These are phyloP conservation scores for Melanomma pulvis-pyrius DNA, from an alignment of 495 filamentous ascomycete species.

Conservation along the genomic window DNA sequence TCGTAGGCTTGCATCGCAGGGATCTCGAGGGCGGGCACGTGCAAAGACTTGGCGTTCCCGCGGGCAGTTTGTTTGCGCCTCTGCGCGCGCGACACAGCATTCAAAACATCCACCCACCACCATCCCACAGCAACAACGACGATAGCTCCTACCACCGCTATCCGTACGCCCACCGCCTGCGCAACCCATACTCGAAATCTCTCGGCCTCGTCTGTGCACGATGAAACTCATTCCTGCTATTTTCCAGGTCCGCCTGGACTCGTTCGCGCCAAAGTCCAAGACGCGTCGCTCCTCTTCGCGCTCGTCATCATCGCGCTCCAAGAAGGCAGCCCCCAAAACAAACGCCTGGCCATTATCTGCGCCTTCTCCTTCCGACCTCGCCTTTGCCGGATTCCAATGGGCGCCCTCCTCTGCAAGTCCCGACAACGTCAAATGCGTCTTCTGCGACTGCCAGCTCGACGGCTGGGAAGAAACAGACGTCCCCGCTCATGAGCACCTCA, in stretches of 20 bases:
- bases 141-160: neutral
- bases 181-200: slow-evolving; percentile 1
- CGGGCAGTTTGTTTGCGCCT: neutral
- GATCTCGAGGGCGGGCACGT: neutral
- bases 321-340: slow-evolving; percentile 62
- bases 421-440: slow-evolving; percentile 89
- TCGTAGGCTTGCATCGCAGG: neutral
- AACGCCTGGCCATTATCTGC: slow-evolving; percentile 74
- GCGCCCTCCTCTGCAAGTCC: slow-evolving; percentile 69
- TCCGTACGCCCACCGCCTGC: slow-evolving; percentile 17
- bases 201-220: slow-evolving; percentile 28
- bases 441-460: slow-evolving; percentile 76
- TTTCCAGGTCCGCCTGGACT: slow-evolving; percentile 64
- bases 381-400: slow-evolving; percentile 88
- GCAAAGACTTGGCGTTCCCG: neutral
- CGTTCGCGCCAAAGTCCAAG: slow-evolving; percentile 64
- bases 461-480: slow-evolving; percentile 88
- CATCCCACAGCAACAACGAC: neutral
- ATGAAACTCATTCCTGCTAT: slow-evolving; percentile 57
- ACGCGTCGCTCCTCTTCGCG: slow-evolving; percentile 61
- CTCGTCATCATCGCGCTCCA: slow-evolving; percentile 41
- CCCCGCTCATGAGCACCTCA: slow-evolving; percentile 79
- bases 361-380: slow-evolving; percentile 75
- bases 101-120: neutral
- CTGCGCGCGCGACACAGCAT: neutral